Conservation (phyloP, 768 basidiomycete species). For the Psilocybe subaeruginosa region DNA sequence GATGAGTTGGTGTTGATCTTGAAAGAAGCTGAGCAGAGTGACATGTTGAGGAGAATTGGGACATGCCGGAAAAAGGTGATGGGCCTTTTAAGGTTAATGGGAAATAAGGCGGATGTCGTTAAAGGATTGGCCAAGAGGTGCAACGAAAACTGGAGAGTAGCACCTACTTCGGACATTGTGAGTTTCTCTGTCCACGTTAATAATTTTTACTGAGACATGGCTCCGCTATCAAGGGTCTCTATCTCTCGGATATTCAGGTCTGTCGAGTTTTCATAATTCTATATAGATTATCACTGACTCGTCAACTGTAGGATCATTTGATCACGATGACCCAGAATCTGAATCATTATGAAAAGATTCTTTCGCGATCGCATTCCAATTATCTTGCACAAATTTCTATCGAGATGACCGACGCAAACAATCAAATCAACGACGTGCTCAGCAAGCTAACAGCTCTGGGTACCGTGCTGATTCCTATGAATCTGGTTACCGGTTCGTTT, state of each 20-base stretch:
- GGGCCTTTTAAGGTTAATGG: constrained; percentile 95
- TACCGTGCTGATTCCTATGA: constrained; percentile 97
- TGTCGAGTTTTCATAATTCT: neutral
- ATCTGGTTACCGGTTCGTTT: constrained; percentile 83
- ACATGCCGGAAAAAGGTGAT: constrained; percentile 99
- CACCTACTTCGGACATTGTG: constrained; percentile 96
- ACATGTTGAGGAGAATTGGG: constrained; percentile 97
- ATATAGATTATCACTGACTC: neutral
- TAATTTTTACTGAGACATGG: constrained; percentile 1
- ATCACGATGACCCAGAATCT: constrained; percentile 99
- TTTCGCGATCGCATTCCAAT: constrained; percentile 98
- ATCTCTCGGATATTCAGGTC: constrained; percentile 93
- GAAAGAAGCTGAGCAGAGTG: constrained; percentile 94
- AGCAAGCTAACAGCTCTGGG: constrained; percentile 97
- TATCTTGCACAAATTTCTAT: constrained; percentile 99
- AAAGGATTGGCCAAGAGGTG: constrained; percentile 98
- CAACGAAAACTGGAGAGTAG: constrained; percentile 98
- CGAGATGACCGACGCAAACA: constrained; percentile 99
- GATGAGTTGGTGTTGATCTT: constrained; percentile 97
- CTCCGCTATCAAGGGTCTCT: constrained; percentile 67
- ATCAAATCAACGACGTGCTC: constrained; percentile 99
- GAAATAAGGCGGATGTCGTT: constrained; percentile 99
- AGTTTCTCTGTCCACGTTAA: constrained; percentile 24
- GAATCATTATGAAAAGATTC: constrained; percentile 99
- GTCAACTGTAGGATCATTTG: constrained; percentile 71